Evolutionary conservation across 2,329 filamentous ascomycete species (phyloP).

Genomic region (Stenocarpella maydis): DNA sequence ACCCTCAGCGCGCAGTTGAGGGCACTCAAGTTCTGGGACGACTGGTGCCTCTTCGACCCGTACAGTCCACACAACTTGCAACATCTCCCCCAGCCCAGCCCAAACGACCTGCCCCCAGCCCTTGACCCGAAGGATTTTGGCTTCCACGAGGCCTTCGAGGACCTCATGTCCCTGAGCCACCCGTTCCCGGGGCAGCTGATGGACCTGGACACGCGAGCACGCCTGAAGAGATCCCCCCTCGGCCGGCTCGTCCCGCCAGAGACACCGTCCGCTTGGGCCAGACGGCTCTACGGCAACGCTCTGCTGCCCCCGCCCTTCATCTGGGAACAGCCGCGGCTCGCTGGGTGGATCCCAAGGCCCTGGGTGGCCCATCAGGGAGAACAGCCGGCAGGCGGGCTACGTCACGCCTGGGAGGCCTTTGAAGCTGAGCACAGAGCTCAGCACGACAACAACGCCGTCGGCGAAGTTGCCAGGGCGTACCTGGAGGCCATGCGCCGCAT

Average conservation of each 20-base stretch:
- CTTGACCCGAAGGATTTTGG: conserved; percentile 53
- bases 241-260: conserved; percentile 28
- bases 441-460: background rate
- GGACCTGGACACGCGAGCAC: conserved; percentile 43
- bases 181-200: conserved; percentile 50
- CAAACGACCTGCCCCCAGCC: conserved; percentile 51
- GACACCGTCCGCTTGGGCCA: conserved; percentile 29
- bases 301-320: conserved; percentile 26
- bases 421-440: background rate
- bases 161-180: conserved; percentile 57
- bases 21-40: conserved; percentile 41
- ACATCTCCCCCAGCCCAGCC: conserved; percentile 56
- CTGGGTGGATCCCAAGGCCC: background rate
- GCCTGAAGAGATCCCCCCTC: conserved; percentile 16
- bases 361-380: background rate
- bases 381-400: background rate
- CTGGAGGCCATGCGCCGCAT: background rate
- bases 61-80: conserved; percentile 57
- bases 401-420: background rate
- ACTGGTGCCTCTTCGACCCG: conserved; percentile 49
- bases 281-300: conserved; percentile 28
- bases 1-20: conserved; percentile 8
- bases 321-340: background rate
- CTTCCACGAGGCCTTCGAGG: conserved; percentile 66
- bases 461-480: background rate